Base-by-base conservation (phyloP, 495 filamentous ascomycete genomes). In the Hypoxylon perforatum region DNA sequence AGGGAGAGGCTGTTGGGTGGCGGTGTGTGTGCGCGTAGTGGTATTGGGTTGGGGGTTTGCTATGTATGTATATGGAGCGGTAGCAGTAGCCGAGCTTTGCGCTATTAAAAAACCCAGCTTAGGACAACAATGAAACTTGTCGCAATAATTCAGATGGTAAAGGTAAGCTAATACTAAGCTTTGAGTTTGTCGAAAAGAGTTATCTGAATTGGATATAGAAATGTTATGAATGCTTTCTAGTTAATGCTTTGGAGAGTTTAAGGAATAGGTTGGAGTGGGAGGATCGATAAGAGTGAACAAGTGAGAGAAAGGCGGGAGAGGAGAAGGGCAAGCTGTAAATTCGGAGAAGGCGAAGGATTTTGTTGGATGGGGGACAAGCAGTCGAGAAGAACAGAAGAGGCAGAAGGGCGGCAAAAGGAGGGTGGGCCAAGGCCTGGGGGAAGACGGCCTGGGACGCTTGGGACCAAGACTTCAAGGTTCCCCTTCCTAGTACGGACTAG, bases 321-420 rank as follows among this genome's bases (percentile, higher is more conserved):
- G 59, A 67, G 60, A 60, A 57, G 66, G 61, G 47, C 60, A 68
- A 55, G 69, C 63, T 69, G 67, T 69, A 67, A 33, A 71, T 64
- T 70, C 66, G 70, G 72, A 72, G 69, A 70, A 70, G 61, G 69
- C 63, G 70, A 75, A 75, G 72, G 72, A 73, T 75, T 75, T 75
- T 75, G 72, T 75, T 70, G 63, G 72, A 76, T 64, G 68, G 63
- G 30, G 55, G 60, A 65, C 55, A 70, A 64, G 70, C 63, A 55
- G 64, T 36, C 66, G 33, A 39, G 57, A 65, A 61, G 38, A 55
- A 57, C 58, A 64, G 38, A 48, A 53, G 7, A 33, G 30, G 30
- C 30, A 33, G 30, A 33, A 64, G 57, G 64, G 58, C 63, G 65
- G 65, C 61, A 68, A 69, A 65, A 65, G 52, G 72, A 71, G 70